These are phyloP conservation scores for Stagonosporopsis rhizophila DNA, from an alignment of 2,329 filamentous ascomycete species.

Conservation along the genomic window DNA sequence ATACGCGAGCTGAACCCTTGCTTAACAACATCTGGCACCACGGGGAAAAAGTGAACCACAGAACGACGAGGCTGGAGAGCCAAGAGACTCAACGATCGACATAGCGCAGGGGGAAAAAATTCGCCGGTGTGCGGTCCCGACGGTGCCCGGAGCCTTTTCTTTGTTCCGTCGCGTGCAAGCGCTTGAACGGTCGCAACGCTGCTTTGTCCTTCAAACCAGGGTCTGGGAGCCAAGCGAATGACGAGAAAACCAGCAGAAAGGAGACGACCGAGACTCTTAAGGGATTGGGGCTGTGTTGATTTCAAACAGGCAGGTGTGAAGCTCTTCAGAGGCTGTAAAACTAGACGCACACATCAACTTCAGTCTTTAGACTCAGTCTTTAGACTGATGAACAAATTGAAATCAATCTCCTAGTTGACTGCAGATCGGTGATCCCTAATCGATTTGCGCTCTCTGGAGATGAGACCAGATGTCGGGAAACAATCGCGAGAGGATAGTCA, in stretches of 20 bases:
- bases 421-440: not conserved
- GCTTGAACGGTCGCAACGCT: not conserved
- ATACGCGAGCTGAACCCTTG: not conserved
- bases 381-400: not conserved
- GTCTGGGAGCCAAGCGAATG: not conserved
- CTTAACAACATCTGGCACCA: not conserved
- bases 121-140: not conserved
- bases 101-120: not conserved
- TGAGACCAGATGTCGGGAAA: not conserved
- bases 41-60: not conserved
- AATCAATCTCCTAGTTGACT: no score
- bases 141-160: not conserved
- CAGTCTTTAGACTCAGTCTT: not conserved
- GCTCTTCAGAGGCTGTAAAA: not conserved
- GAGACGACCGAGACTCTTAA: not conserved
- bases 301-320: not conserved
- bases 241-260: not conserved
- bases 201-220: slow-evolving; percentile 3
- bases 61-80: not conserved
- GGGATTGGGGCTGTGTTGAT: not conserved
- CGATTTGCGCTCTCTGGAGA: not conserved
- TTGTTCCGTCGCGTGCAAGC: slow-evolving; percentile 7
- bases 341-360: not conserved
- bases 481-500: not conserved
- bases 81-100: not conserved